Percentiles rank a stretch among this genome's conserved stretches.
Evolutionary conservation across 2,329 filamentous ascomycete species (phyloP).

Genomic region (Cladosporium sp.): DNA sequence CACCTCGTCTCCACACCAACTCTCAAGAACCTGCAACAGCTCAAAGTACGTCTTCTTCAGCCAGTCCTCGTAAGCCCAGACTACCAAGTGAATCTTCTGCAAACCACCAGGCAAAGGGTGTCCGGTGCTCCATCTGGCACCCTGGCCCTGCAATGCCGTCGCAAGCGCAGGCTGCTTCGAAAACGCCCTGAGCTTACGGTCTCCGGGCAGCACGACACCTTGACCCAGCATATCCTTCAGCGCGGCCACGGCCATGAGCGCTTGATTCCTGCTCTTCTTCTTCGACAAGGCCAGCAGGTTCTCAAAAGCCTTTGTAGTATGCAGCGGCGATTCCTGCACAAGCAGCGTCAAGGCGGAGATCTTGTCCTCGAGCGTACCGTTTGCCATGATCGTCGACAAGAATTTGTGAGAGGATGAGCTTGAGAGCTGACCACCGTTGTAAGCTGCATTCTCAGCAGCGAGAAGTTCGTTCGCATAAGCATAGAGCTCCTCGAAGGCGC

Average conservation of each 20-base stretch:
- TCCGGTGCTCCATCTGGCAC: slow-evolving; percentile 62
- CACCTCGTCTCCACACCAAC: slow-evolving; percentile 92
- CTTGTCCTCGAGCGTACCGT: slow-evolving; percentile 94
- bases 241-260: slow-evolving; percentile 86
- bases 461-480: slow-evolving; percentile 70
- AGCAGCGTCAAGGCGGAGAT: slow-evolving; percentile 91
- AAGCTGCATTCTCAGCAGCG: slow-evolving; percentile 71
- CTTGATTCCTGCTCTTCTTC: slow-evolving; percentile 90
- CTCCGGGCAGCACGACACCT: slow-evolving; percentile 75
- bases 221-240: slow-evolving; percentile 92
- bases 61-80: slow-evolving; percentile 94
- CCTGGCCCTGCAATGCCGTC: slow-evolving; percentile 61
- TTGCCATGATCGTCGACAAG: slow-evolving; percentile 93
- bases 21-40: slow-evolving; percentile 83
- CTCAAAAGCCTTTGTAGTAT: slow-evolving; percentile 87
- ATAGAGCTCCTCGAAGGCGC: slow-evolving; percentile 56
- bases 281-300: slow-evolving; percentile 76
- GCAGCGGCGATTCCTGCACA: slow-evolving; percentile 91
- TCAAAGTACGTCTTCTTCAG: slow-evolving; percentile 92
- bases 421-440: slow-evolving; percentile 65
- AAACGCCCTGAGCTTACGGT: slow-evolving; percentile 78
- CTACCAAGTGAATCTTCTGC: slow-evolving; percentile 71
- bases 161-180: slow-evolving; percentile 73
- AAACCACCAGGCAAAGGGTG: slow-evolving; percentile 70
- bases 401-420: slow-evolving; percentile 91